These are phyloP conservation scores for Penicillium brasilianum DNA, from an alignment of 2,329 filamentous ascomycete species.

Conservation along the genomic window DNA sequence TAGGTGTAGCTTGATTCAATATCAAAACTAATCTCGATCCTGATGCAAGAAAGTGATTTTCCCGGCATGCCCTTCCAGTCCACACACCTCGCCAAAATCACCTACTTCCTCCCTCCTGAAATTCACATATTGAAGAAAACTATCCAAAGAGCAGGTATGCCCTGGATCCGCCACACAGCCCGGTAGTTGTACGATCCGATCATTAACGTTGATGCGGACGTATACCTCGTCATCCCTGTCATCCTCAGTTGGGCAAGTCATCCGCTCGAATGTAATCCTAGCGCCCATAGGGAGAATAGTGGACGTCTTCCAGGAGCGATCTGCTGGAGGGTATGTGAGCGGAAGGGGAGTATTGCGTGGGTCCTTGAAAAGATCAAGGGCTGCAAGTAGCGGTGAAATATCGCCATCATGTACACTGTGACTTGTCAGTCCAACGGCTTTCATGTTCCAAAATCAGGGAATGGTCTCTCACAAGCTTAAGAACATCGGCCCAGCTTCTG, in stretches of 20 bases:
- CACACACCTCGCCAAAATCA: conserved; percentile 56
- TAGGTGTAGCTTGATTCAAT: not conserved
- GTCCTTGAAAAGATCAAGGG: conserved; percentile 2
- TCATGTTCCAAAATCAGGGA: too few species aligned
- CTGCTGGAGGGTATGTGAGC: not conserved
- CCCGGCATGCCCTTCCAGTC: conserved; percentile 48
- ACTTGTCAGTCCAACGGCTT: conserved; percentile 30
- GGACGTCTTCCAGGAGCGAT: conserved; percentile 57
- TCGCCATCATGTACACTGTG: not conserved
- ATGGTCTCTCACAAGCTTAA: conserved; percentile 24
- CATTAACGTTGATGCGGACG: conserved; percentile 63
- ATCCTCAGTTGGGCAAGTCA: conserved; percentile 47
- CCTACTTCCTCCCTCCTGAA: conserved; percentile 51
- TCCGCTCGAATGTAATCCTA: conserved; percentile 59
- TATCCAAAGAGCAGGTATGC: conserved; percentile 51
- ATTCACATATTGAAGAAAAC: conserved; percentile 51
- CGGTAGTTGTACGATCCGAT: conserved; percentile 57
- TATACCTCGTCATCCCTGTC: conserved; percentile 38
- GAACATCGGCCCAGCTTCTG: conserved; percentile 55
- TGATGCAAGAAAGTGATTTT: conserved; percentile 59
- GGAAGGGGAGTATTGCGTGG: not conserved
- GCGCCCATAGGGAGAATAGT: conserved; percentile 64
- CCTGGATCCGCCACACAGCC: conserved; percentile 49
- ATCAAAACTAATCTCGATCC: conserved; percentile 17
- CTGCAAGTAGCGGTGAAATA: not conserved